Percentiles rank a stretch among this genome's conserved stretches.
Conservation (phyloP, 148 eudicot species). For the Dianthus caryophyllus region DNA sequence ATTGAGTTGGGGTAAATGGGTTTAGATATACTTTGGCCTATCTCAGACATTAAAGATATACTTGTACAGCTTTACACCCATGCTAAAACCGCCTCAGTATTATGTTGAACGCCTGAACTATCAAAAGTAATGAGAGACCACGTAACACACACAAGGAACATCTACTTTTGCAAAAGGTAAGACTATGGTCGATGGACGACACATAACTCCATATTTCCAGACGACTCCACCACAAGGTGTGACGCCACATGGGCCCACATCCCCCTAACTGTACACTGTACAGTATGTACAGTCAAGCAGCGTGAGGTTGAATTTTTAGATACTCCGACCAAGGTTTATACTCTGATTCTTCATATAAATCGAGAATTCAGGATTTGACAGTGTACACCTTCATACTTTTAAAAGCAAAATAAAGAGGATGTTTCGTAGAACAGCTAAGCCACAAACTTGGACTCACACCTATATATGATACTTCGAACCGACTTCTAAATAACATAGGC, state of each 20-base stretch:
- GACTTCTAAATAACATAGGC: no score
- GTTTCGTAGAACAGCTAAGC: no score
- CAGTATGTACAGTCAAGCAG: no score
- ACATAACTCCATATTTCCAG: not conserved
- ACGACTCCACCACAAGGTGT: not conserved
- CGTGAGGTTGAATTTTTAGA: not conserved
- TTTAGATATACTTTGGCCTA: no score
- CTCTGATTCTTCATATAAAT: no score
- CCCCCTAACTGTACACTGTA: not conserved
- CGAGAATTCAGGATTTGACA: no score
- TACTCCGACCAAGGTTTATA: no score
- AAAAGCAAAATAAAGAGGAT: no score
- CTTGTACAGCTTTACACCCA: not conserved
- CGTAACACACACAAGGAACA: not conserved
- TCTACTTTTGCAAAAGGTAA: slow-evolving; percentile 1
- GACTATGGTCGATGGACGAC: not conserved
- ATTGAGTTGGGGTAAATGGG: no score
- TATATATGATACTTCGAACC: no score
- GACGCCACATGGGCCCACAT: not conserved
- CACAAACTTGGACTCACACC: no score
- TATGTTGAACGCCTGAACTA: not conserved
- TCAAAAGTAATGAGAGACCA: not conserved
- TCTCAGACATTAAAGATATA: not conserved
- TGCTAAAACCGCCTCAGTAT: not conserved
- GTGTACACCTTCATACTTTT: no score